Conservation (phyloP, 768 basidiomycete genomes). For the Macrocybe gigantea region DNA sequence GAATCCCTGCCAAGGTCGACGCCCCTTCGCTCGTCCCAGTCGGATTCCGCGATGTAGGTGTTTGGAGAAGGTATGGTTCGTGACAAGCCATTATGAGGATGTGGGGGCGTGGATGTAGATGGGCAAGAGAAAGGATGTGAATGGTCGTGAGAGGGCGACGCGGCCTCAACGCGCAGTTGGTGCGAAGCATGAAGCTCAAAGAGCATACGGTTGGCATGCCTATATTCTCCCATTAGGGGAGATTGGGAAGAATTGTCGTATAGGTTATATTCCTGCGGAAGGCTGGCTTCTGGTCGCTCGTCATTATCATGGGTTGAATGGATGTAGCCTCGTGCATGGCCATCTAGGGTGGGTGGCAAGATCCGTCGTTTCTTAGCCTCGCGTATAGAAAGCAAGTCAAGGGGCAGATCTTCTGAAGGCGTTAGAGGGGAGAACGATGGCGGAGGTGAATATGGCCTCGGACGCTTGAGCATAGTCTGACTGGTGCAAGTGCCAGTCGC, state of each 20-base stretch:
- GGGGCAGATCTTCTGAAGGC: slow-evolving; percentile 14
- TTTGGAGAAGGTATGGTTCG: not conserved
- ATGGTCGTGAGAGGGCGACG: no score
- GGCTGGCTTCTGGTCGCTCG: slow-evolving; percentile 3
- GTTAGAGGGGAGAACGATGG: slow-evolving; percentile 15
- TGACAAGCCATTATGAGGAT: not conserved
- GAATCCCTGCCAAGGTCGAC: not conserved
- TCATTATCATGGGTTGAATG: slow-evolving; percentile 16
- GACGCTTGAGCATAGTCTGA: slow-evolving; percentile 47
- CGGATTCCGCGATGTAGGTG: not conserved
- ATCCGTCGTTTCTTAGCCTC: slow-evolving; percentile 31
- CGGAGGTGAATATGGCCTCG: slow-evolving; percentile 39
- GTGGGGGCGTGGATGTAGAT: not conserved
- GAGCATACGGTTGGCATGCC: slow-evolving; percentile 56
- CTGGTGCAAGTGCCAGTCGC: not conserved
- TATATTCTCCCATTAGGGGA: slow-evolving; percentile 38
- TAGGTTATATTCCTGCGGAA: not conserved
- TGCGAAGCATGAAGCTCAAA: slow-evolving; percentile 67
- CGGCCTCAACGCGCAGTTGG: slow-evolving; percentile 48
- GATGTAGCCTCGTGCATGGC: slow-evolving; percentile 43
- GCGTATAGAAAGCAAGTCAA: slow-evolving; percentile 21
- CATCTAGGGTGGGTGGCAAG: slow-evolving; percentile 40
- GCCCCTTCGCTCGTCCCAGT: not conserved
- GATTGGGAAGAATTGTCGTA: not conserved
- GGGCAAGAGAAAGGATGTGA: no score